Conservation (phyloP, 805 yeast genomes). For the Yarrowia hollandica region DNA sequence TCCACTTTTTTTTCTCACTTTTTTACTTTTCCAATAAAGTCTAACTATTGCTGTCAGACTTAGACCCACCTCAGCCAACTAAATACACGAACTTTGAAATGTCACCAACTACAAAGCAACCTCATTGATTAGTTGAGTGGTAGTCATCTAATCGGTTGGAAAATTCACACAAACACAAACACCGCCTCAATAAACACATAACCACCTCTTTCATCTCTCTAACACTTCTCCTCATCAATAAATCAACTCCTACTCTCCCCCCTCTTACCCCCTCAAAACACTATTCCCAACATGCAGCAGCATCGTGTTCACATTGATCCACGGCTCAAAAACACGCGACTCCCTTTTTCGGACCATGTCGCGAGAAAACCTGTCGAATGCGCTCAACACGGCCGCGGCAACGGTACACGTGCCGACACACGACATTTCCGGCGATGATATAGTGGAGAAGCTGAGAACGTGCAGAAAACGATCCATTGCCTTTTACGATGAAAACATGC, state of each 20-base stretch:
- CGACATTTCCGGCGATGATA: conserved; percentile 3
- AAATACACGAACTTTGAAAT: too few species aligned
- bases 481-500: conserved; percentile 24
- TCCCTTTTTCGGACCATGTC: conserved; percentile 7
- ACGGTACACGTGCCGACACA: conserved; percentile 16
- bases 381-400: conserved; percentile 26
- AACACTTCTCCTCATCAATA: too few species aligned
- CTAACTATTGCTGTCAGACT: too few species aligned
- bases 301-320: conserved; percentile 15
- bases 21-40: too few species aligned
- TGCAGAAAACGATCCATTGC: conserved; percentile 10
- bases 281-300: conserved; percentile 9
- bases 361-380: conserved; percentile 22
- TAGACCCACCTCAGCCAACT: too few species aligned
- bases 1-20: too few species aligned
- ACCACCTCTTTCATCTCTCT: too few species aligned
- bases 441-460: neutral
- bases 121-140: too few species aligned
- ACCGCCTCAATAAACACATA: too few species aligned
- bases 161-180: too few species aligned
- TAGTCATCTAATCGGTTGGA: too few species aligned
- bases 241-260: neutral
- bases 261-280: neutral
- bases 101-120: too few species aligned
- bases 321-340: neutral